These are phyloP conservation scores for Tylopilus subfusipes DNA, from an alignment of 768 basidiomycete species.

Conservation along the genomic window DNA sequence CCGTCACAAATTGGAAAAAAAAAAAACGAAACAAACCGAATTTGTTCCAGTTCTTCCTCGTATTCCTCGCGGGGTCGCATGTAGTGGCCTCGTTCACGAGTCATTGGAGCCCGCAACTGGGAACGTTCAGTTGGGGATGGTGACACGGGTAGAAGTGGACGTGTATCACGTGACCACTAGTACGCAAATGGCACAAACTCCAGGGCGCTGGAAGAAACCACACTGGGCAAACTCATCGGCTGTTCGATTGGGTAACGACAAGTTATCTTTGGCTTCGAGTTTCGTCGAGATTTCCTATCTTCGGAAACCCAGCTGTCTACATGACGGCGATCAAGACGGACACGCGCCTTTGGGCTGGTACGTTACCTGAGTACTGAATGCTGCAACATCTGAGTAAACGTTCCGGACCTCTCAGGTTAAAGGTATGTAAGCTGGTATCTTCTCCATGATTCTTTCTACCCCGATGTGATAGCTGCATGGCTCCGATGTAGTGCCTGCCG, in stretches of 20 bases:
- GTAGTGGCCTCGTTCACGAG: conserved; percentile 22
- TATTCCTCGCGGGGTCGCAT: conserved; percentile 39
- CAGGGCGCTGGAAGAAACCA: background rate
- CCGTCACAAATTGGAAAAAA: background rate
- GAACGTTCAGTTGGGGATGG: background rate
- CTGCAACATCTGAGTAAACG: background rate
- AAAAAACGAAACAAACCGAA: conserved; percentile 42
- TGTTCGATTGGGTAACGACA: too few relatives aligned
- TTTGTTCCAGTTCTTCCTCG: conserved; percentile 65
- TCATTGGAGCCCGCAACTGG: conserved; percentile 16
- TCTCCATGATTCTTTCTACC: conserved; percentile 5
- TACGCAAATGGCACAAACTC: too few relatives aligned
- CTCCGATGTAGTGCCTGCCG: background rate
- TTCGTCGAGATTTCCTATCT: conserved; percentile 7
- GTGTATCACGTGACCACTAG: conserved; percentile 15
- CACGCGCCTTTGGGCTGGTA: conserved; percentile 17
- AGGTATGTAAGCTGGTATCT: conserved; percentile 12
- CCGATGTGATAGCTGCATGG: conserved; percentile 22
- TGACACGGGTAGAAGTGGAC: background rate
- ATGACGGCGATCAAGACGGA: conserved; percentile 27
- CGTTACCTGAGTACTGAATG: conserved; percentile 2
- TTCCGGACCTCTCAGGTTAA: conserved; percentile 2
- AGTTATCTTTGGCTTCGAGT: background rate
- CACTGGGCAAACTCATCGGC: background rate
- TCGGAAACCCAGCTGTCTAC: conserved; percentile 4